Conservation (phyloP, 2,329 filamentous ascomycete genomes). For the Rachicladosporium sp. region DNA sequence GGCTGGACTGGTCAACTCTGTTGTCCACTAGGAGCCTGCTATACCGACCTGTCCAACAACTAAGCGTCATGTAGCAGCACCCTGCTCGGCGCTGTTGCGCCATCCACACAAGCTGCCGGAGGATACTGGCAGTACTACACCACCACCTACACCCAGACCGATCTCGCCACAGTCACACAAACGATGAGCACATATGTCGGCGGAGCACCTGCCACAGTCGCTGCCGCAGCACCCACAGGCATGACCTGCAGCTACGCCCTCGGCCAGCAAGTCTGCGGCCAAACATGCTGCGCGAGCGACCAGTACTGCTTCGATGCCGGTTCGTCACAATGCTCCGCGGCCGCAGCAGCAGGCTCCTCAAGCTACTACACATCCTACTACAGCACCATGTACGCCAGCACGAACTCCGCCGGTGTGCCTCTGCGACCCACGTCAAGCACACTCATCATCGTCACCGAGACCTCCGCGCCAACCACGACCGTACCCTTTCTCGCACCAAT, state of each 20-base stretch:
- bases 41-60: conserved; percentile 32
- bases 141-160: conserved; percentile 45
- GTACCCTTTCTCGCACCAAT: conserved; percentile 40
- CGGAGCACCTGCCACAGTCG: conserved; percentile 7
- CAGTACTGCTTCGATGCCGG: conserved; percentile 49
- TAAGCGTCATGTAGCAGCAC: conserved; percentile 35
- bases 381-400: conserved; percentile 35
- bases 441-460: conserved; percentile 40
- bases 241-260: conserved; percentile 34
- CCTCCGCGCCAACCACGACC: conserved; percentile 34
- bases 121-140: conserved; percentile 47
- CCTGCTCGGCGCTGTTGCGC: conserved; percentile 11
- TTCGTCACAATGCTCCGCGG: conserved; percentile 41
- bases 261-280: conserved; percentile 49
- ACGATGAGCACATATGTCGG: conserved; percentile 38
- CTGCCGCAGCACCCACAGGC: conserved; percentile 14
- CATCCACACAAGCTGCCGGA: conserved; percentile 14
- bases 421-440: conserved; percentile 41
- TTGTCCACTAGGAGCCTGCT: conserved; percentile 40
- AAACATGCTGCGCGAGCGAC: conserved; percentile 56
- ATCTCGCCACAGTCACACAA: conserved; percentile 38
- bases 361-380: conserved; percentile 37
- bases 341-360: conserved; percentile 34
- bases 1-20: conserved; percentile 33
- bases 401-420: conserved; percentile 41